Percentiles rank a stretch among this genome's conserved stretches.
Conservation (phyloP, 2,329 filamentous ascomycete species). For the Exophiala lecanii-corni region DNA sequence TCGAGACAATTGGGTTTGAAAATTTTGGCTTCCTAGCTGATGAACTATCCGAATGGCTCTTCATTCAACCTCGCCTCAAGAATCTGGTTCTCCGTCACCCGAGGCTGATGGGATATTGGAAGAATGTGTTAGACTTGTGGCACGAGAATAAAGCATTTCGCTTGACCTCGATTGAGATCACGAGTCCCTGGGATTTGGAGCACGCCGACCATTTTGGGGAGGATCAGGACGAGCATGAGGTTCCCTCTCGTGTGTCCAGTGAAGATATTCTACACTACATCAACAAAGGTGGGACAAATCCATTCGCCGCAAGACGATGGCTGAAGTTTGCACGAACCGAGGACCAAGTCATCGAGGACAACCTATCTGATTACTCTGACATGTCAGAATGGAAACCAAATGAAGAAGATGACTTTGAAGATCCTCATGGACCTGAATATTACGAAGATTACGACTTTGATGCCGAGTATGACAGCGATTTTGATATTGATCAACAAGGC, state of each 20-base stretch:
- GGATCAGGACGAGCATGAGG: background rate
- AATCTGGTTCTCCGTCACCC: constrained; percentile 4
- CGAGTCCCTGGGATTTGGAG: constrained; percentile 5
- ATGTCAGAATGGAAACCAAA: constrained; percentile 8
- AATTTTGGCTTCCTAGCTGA: background rate
- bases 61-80: constrained; percentile 10
- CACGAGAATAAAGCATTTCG: constrained; percentile 1
- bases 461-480: constrained; percentile 9
- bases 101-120: constrained; percentile 4
- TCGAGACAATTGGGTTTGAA: constrained; percentile 6
- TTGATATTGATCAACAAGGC: constrained; percentile 16
- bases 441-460: constrained; percentile 12
- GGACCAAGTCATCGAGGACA: constrained; percentile 1
- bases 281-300: constrained; percentile 12
- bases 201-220: no score
- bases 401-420: constrained; percentile 5
- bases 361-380: constrained; percentile 8
- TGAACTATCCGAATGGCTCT: constrained; percentile 7
- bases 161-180: constrained; percentile 7
- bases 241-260: constrained; percentile 7
- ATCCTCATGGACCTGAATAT: constrained; percentile 5
- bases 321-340: background rate
- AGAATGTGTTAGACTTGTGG: constrained; percentile 2
- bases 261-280: constrained; percentile 7
- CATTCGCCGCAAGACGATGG: constrained; percentile 5